Evolutionary conservation across 495 filamentous ascomycete species (phyloP).

Genomic region (Amorphotheca resinae): DNA sequence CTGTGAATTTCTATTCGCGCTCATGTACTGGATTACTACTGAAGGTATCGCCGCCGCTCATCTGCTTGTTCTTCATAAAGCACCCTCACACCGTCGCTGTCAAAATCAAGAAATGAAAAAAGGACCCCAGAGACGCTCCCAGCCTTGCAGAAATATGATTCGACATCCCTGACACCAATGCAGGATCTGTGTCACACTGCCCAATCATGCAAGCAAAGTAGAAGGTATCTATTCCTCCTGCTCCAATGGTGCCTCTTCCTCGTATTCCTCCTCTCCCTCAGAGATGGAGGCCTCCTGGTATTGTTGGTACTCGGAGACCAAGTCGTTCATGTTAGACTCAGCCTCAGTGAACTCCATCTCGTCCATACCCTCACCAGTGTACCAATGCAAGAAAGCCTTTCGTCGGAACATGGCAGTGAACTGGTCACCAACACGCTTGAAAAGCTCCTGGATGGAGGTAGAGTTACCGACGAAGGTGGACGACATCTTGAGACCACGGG

Average conservation of each 20-base stretch:
- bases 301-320: slow-evolving; percentile 99
- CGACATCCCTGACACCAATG: slow-evolving; percentile 9
- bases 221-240: slow-evolving; percentile 30
- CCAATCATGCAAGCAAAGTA: slow-evolving; percentile 11
- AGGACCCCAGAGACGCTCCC: slow-evolving; percentile 9
- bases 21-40: slow-evolving; percentile 14
- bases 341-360: slow-evolving; percentile 99
- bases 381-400: slow-evolving; percentile 99
- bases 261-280: slow-evolving; percentile 53
- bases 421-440: slow-evolving; percentile 99
- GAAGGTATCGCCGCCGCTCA: slow-evolving; percentile 15
- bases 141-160: slow-evolving; percentile 13
- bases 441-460: slow-evolving; percentile 98
- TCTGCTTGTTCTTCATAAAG: slow-evolving; percentile 9
- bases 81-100: slow-evolving; percentile 9
- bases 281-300: slow-evolving; percentile 96
- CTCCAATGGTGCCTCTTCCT: slow-evolving; percentile 45
- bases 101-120: slow-evolving; percentile 18
- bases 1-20: slow-evolving; percentile 18
- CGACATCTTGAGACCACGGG: slow-evolving; percentile 97
- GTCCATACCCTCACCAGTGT: slow-evolving; percentile 99
- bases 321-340: slow-evolving; percentile 99
- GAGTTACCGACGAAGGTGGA: slow-evolving; percentile 99
- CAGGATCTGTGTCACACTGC: slow-evolving; percentile 1
- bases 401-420: slow-evolving; percentile 99